Evolutionary conservation across 805 yeast genomes (phyloP).

Genomic region (Yarrowia divulgata): DNA sequence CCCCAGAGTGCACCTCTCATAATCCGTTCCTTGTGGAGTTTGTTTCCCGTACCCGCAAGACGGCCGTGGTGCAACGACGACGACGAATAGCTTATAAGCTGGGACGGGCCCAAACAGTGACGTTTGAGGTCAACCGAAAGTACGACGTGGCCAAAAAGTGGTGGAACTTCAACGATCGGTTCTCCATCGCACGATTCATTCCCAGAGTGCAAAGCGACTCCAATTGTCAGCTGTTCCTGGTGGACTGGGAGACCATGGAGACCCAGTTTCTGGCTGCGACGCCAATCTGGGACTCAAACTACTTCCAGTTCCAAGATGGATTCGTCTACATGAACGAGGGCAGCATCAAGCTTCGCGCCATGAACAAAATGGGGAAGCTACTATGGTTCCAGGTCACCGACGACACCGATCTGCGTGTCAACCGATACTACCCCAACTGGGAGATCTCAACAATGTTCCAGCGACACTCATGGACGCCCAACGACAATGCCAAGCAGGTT

Average conservation of each 20-base stretch:
- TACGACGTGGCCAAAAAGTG: conserved; percentile 19
- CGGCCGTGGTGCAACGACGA: not conserved
- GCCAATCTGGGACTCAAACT: conserved; percentile 13
- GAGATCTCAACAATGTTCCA: not conserved
- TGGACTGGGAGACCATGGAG: conserved; percentile 5
- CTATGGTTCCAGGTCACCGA: conserved; percentile 2
- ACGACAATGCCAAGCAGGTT: conserved; percentile 17
- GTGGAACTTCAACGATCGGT: conserved; percentile 29
- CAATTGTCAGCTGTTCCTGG: not conserved
- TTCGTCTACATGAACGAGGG: conserved; percentile 27
- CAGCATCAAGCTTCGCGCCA: conserved; percentile 3
- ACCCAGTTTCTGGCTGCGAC: conserved; percentile 10
- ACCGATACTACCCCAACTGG: conserved; percentile 21
- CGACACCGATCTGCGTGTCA: conserved; percentile 2
- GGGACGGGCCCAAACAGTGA: not conserved
- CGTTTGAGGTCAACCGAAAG: not conserved
- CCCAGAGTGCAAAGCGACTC: not conserved
- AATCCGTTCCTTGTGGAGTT: conserved; percentile 4
- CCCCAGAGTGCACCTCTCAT: conserved; percentile 10
- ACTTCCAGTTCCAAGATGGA: conserved; percentile 15
- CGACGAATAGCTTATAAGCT: not conserved
- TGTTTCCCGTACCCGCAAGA: not conserved
- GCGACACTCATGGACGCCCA: conserved; percentile 5
- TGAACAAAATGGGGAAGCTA: conserved; percentile 2
- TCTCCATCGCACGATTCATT: conserved; percentile 3